These are phyloP conservation scores for Quillaja saponaria DNA, from an alignment of 306 rosid genomes.

Conservation along the genomic window DNA sequence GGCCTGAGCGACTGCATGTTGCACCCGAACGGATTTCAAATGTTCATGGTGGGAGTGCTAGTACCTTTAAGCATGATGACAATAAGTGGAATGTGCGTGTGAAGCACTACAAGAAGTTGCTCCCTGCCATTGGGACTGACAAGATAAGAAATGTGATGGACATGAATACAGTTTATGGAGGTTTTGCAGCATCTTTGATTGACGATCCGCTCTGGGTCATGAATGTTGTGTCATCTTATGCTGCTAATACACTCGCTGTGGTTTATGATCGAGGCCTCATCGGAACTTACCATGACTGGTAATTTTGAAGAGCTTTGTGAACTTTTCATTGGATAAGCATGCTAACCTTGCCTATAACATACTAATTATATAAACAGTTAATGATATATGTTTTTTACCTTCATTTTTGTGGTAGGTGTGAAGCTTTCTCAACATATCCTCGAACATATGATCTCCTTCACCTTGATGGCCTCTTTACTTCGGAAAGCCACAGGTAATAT, in stretches of 20 bases:
- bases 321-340: no score
- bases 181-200: conserved; percentile 76
- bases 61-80: conserved; percentile 70
- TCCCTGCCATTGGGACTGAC: conserved; percentile 74
- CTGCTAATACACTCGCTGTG: conserved; percentile 74
- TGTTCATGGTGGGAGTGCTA: conserved; percentile 59
- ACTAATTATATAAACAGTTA: not conserved
- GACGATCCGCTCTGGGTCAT: conserved; percentile 94
- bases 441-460: conserved; percentile 95
- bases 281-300: conserved; percentile 96
- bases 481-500: conserved; percentile 87
- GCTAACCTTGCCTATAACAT: no score
- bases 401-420: conserved; percentile 70
- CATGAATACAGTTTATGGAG: conserved; percentile 88
- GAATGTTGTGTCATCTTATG: conserved; percentile 94
- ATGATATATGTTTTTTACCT: not conserved
- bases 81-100: conserved; percentile 79
- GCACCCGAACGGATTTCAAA: conserved; percentile 66
- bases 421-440: conserved; percentile 96
- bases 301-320: conserved; percentile 15
- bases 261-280: conserved; percentile 91
- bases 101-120: conserved; percentile 83
- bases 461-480: conserved; percentile 86
- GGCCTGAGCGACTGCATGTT: conserved; percentile 75
- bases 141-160: conserved; percentile 95